These are phyloP conservation scores for Umbelopsis sp. DNA, from an alignment of 371 early-diverging fungal species.

Conservation along the genomic window DNA sequence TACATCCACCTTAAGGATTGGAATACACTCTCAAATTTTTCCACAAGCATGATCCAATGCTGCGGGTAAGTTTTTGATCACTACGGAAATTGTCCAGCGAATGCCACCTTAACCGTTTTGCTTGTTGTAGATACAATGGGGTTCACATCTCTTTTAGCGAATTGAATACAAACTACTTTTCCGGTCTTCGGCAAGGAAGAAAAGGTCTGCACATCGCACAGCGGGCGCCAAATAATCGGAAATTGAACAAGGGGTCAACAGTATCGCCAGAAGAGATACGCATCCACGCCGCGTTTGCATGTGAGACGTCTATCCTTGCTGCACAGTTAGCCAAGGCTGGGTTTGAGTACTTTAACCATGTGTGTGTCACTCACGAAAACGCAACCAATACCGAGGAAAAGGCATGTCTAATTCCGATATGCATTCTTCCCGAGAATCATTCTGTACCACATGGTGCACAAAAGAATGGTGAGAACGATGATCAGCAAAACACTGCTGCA, in stretches of 20 bases:
- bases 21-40: background rate
- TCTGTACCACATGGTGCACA: background rate
- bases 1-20: background rate
- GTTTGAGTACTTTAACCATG: slow-evolving; percentile 7
- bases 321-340: background rate
- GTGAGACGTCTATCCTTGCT: slow-evolving; percentile 2
- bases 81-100: no score
- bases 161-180: background rate
- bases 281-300: slow-evolving; percentile 19
- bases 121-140: slow-evolving; percentile 6
- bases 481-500: background rate
- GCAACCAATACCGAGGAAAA: background rate
- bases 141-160: background rate
- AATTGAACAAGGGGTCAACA: background rate
- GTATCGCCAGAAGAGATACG: background rate
- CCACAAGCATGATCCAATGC: background rate
- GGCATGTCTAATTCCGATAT: slow-evolving; percentile 4
- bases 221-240: background rate
- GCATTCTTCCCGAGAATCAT: slow-evolving; percentile 16
- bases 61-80: slow-evolving; percentile 19
- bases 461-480: background rate
- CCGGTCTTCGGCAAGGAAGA: background rate
- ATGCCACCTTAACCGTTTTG: background rate
- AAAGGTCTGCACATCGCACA: background rate
- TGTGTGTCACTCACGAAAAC: slow-evolving; percentile 10